Conservation (phyloP, 331 rosid genomes). For the Quercus tomentella region DNA sequence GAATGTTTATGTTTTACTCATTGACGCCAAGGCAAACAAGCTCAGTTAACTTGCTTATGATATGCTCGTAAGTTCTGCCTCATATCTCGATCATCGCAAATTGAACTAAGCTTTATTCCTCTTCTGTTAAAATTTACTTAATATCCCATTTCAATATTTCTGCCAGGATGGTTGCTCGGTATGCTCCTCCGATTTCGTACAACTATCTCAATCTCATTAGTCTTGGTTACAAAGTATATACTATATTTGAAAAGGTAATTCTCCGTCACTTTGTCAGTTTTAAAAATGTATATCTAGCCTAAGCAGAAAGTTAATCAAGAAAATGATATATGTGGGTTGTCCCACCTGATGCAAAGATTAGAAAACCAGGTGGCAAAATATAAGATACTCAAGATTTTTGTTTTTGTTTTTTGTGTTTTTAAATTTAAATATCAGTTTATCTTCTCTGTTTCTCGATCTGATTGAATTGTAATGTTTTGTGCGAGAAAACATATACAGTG, state of each 20-base stretch:
- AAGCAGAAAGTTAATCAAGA: neutral
- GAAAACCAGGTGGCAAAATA: neutral
- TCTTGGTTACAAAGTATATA: slow-evolving; percentile 35
- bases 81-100: slow-evolving; percentile 1
- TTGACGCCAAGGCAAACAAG: slow-evolving; percentile 90
- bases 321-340: neutral
- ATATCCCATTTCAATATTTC: slow-evolving; percentile 12
- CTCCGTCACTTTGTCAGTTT: neutral
- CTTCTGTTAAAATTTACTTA: slow-evolving; percentile 14
- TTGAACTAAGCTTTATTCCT: neutral
- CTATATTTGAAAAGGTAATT: slow-evolving; percentile 82
- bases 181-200: slow-evolving; percentile 96
- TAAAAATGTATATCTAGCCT: neutral
- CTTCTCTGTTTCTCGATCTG: neutral
- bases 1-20: slow-evolving; percentile 85
- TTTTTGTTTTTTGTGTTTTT: neutral
- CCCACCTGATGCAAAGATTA: neutral
- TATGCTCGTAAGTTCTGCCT: slow-evolving; percentile 87
- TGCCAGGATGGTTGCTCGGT: slow-evolving; percentile 93
- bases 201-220: slow-evolving; percentile 92
- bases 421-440: neutral
- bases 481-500: neutral
- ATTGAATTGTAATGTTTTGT: neutral
- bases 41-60: slow-evolving; percentile 95
- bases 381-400: neutral